Evolutionary conservation across 192 early-diverging fungal species (phyloP), one percentile per base, ranked within the genome.

Genomic region (Podila verticillata): DNA sequence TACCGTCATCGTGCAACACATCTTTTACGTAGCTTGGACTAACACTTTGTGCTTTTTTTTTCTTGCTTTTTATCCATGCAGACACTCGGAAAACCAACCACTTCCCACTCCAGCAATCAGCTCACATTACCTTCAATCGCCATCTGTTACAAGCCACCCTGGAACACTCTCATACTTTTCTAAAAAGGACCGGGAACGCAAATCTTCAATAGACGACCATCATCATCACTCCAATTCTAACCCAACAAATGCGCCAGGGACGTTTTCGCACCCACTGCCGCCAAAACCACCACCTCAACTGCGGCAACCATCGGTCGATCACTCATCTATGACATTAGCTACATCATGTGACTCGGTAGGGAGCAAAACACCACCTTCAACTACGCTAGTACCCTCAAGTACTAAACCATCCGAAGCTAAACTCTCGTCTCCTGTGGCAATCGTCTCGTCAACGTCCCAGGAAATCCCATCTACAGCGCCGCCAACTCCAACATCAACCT

Each of bases 61-160:
- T 5, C 26, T 31, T 31, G 58, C 26, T 32, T 19, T 60, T 26
- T 60, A 17, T 60, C 26, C 26, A 61, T 44, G 19, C 34, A 72
- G 56, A 12, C 61, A 68, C 39, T 1, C 54, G 4, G 77, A 72
- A 12, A 44, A 28, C 22, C 77, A 72, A 4, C 61, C 77, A 3
- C 66, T 60, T 4, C 48, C 57, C 3, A 80, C 75, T 7, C 75
- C 77, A 6, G 62, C 70, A 17, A 30, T 72, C 32, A 64, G 48
- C 66, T 72, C 77, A 15, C 77, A 68, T 19, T 80, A 72, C 61
- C 54, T 80, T 13, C 77, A 80, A 28, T 80, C 77, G 10, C 77
- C 77, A 28, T 80, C 77, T 2, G 49, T 63, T n/a, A 60, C 70
- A 3, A 63, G 34, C 48, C 70, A 80, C 29, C 60, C 70, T 44